Evolutionary conservation across 2,329 filamentous ascomycete genomes (phyloP).

Genomic region (Cladosporium halotolerans): DNA sequence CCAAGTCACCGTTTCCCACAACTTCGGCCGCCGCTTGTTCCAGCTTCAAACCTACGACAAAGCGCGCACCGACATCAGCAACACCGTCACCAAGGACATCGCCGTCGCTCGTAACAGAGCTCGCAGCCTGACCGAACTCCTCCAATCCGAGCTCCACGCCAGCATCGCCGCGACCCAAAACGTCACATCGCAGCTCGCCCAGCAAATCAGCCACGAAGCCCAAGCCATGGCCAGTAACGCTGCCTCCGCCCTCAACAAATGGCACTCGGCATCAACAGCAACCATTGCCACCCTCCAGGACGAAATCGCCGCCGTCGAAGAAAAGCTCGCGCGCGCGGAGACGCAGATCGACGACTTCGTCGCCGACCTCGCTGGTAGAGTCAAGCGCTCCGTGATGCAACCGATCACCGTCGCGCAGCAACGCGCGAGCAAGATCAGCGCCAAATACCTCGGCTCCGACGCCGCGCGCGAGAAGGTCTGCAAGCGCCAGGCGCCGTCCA

Average conservation of each 20-base stretch:
- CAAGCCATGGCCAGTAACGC: slow-evolving; percentile 21
- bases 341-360: slow-evolving; percentile 7
- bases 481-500: background rate
- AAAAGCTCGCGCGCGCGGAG: slow-evolving; percentile 6
- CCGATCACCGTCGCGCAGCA: slow-evolving; percentile 1
- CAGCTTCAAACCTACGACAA: slow-evolving; percentile 23
- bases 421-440: slow-evolving; percentile 5
- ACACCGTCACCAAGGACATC: slow-evolving; percentile 24
- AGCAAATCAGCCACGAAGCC: slow-evolving; percentile 21
- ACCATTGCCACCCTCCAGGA: slow-evolving; percentile 1
- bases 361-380: slow-evolving; percentile 3
- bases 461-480: slow-evolving; percentile 7
- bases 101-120: slow-evolving; percentile 20
- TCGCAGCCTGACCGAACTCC: slow-evolving; percentile 16
- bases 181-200: slow-evolving; percentile 22
- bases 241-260: slow-evolving; percentile 10
- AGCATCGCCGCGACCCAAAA: slow-evolving; percentile 24
- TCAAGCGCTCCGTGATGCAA: slow-evolving; percentile 6
- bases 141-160: slow-evolving; percentile 20
- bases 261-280: background rate
- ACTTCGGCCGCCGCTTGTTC: slow-evolving; percentile 23
- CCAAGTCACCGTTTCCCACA: slow-evolving; percentile 19
- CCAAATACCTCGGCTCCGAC: slow-evolving; percentile 7
- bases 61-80: slow-evolving; percentile 23
- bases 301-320: slow-evolving; percentile 3